These are phyloP conservation scores for Vitis hybrid DNA, from an alignment of 177 flowering plant genomes.

Conservation along the genomic window DNA sequence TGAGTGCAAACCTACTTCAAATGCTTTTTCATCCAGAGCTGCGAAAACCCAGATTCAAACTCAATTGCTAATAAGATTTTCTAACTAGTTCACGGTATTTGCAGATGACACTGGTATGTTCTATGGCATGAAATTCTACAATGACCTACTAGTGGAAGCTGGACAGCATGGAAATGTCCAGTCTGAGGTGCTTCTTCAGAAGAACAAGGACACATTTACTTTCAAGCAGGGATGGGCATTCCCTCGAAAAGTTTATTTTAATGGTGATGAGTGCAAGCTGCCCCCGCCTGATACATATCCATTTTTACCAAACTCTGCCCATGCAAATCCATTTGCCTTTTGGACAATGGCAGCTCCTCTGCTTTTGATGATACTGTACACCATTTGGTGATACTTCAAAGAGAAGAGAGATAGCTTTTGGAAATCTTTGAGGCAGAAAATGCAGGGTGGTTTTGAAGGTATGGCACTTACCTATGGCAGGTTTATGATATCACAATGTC, in stretches of 20 bases:
- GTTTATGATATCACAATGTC: neutral
- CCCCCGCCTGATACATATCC: conserved; percentile 87
- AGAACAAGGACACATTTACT: conserved; percentile 58
- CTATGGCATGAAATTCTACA: conserved; percentile 77
- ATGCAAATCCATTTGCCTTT: conserved; percentile 15
- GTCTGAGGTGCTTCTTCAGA: conserved; percentile 74
- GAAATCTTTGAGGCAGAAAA: neutral
- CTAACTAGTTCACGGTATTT: neutral
- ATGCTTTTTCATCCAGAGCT: neutral
- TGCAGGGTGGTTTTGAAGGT: neutral
- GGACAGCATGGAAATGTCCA: conserved; percentile 77
- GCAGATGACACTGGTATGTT: conserved; percentile 95
- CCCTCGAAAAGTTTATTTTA: conserved; percentile 80
- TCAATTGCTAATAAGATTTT: neutral
- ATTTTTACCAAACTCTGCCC: conserved; percentile 59
- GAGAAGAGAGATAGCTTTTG: neutral
- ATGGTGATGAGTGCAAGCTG: conserved; percentile 86
- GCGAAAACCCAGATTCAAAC: neutral
- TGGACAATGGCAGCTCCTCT: conserved; percentile 20
- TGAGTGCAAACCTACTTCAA: neutral
- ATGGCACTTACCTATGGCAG: neutral
- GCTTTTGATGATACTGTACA: conserved; percentile 22
- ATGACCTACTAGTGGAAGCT: conserved; percentile 79
- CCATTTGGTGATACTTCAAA: conserved; percentile 19
- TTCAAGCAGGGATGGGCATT: conserved; percentile 87